Evolutionary conservation across 2,329 filamentous ascomycete species (phyloP).

Genomic region (Tetracladium maxilliforme): DNA sequence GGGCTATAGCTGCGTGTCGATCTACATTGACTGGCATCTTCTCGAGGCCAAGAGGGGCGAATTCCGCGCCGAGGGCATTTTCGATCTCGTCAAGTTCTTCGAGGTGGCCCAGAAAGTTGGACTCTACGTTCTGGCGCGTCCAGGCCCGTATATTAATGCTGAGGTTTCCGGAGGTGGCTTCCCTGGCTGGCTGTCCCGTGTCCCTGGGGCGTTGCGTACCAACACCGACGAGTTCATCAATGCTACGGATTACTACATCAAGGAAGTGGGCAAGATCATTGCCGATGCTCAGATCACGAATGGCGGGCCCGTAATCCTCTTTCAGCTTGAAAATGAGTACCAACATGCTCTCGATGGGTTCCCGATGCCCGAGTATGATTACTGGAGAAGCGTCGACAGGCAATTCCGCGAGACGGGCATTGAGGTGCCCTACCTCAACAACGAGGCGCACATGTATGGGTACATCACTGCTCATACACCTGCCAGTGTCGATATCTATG

Average conservation of each 20-base stretch:
- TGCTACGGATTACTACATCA: constrained; percentile 50
- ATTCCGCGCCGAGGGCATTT: constrained; percentile 54
- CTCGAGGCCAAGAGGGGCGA: constrained; percentile 56
- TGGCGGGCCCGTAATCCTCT: constrained; percentile 57
- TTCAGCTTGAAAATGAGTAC: constrained; percentile 74
- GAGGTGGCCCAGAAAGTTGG: constrained; percentile 57
- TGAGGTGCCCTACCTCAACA: constrained; percentile 58
- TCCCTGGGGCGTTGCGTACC: constrained; percentile 46
- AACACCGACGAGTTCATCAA: constrained; percentile 41
- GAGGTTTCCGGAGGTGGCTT: constrained; percentile 63
- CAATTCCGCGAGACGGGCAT: constrained; percentile 52
- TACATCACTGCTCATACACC: background rate
- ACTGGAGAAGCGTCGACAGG: constrained; percentile 53
- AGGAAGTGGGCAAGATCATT: constrained; percentile 45
- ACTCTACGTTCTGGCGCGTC: constrained; percentile 46
- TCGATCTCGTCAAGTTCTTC: constrained; percentile 60
- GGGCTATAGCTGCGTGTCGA: constrained; percentile 66
- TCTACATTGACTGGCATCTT: constrained; percentile 67
- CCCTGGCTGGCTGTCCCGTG: constrained; percentile 60
- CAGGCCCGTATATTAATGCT: constrained; percentile 64
- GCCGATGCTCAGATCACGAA: constrained; percentile 66
- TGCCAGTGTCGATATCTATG: constrained; percentile 6
- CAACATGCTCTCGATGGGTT: background rate
- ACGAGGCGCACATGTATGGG: constrained; percentile 36
- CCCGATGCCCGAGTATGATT: constrained; percentile 44